These are phyloP conservation scores for Trichoderma sp. DNA, from an alignment of 2,329 filamentous ascomycete genomes.

Conservation along the genomic window DNA sequence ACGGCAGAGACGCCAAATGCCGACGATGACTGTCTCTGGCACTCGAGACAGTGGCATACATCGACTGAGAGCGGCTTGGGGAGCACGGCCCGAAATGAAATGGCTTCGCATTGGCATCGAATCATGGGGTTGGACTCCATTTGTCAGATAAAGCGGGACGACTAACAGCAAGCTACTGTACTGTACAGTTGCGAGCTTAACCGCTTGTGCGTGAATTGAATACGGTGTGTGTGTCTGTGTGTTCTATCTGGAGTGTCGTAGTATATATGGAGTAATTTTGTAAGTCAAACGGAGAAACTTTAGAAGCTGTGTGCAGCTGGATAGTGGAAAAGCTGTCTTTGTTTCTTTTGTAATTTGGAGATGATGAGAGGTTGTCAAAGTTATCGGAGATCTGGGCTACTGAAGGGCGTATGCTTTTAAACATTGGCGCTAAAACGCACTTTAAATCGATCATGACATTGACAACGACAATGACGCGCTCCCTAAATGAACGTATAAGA, in stretches of 20 bases:
- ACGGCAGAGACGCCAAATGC: slow-evolving; percentile 50
- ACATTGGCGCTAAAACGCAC: background rate
- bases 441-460: background rate
- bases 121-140: slow-evolving; percentile 28
- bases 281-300: background rate
- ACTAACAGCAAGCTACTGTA: background rate
- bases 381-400: background rate
- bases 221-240: background rate
- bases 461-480: background rate
- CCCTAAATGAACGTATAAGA: background rate
- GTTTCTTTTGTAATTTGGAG: background rate
- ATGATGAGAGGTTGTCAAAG: background rate
- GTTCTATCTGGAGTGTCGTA: background rate
- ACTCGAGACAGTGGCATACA: slow-evolving; percentile 50
- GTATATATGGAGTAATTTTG: background rate
- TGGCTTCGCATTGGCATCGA: slow-evolving; percentile 43
- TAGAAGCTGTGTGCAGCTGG: background rate
- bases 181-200: background rate
- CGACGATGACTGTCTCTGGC: slow-evolving; percentile 47
- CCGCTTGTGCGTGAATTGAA: background rate
- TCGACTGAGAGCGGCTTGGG: slow-evolving; percentile 40
- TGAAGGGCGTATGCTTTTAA: background rate
- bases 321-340: background rate
- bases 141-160: background rate
- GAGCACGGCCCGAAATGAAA: slow-evolving; percentile 39